Base-by-base conservation (phyloP, 768 basidiomycete genomes). In the Pleurotus cornucopiae region DNA sequence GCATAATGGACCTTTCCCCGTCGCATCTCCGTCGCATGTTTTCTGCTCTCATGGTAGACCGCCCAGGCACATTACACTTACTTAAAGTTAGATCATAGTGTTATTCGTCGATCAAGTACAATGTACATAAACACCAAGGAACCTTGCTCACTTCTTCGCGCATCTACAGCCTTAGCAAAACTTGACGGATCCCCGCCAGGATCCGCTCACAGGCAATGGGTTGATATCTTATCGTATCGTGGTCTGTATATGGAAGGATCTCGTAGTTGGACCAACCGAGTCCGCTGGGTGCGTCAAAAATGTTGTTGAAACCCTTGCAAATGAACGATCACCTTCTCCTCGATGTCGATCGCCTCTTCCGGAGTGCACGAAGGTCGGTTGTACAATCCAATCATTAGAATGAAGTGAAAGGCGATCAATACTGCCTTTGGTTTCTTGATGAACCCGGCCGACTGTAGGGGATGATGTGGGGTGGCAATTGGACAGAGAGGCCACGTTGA, bases 21-120 rank as follows among this genome's bases (percentile, higher is more conserved):
- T 93, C 91, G 67, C 90, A 92, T 49, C 83, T 84, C 90, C 91
- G 92, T 61, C 85, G 80, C 2, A 83, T 76, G 41, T 34, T 34
- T 34, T 34, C 30, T 11, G 30, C 30, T 9, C 30, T 34, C 9
- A 34, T 11, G 30, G 3, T 34, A 11, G 30, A 11, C 11, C 30
- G 7, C 11, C 7, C 30, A 11, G 2, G 30, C 30, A 34, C 11
- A 34, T 11, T 34, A 34, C 30, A 34, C 46, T 14, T 20, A 34
- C 46, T 14, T 6, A 21, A 21, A 47, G 11, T 47, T 47, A 47
- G 46, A 47, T 47, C 2, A 23, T 47, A 12, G 13, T 47, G 13
- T 34, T 34, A 34, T 34, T 34, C 30, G 30, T 34, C 30, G 2
- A 34, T 9, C 30, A 9, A 11, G 2, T 34, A 11, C 30, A 11